These are phyloP conservation scores for Haplographium delicatum DNA, from an alignment of 495 filamentous ascomycete species.

Conservation along the genomic window DNA sequence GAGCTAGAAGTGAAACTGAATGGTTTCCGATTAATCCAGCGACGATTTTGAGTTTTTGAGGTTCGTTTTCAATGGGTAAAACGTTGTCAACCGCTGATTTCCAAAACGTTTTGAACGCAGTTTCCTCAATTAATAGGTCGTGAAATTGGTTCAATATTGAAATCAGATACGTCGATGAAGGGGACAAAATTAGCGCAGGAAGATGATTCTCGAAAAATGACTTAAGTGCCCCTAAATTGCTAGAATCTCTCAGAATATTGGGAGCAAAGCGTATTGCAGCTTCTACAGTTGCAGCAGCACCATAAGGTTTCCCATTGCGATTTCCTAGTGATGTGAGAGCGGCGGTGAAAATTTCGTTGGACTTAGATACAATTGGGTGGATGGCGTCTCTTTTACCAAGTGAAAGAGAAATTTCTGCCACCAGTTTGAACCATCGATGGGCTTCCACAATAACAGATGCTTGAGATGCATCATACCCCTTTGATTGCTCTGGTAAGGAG, in stretches of 20 bases:
- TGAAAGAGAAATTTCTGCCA: slow-evolving; percentile 12
- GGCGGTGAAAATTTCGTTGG: slow-evolving; percentile 36
- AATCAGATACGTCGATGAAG: slow-evolving; percentile 15
- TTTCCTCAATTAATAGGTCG: slow-evolving; percentile 4
- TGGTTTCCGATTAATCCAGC: slow-evolving; percentile 35
- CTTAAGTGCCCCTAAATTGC: slow-evolving; percentile 2
- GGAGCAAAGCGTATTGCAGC: slow-evolving; percentile 29
- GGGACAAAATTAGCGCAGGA: slow-evolving; percentile 12
- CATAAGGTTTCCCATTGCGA: slow-evolving; percentile 79
- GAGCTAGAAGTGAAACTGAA: slow-evolving; percentile 24
- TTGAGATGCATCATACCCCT: slow-evolving; percentile 67
- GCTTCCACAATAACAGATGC: slow-evolving; percentile 53
- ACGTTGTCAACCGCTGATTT: slow-evolving; percentile 4
- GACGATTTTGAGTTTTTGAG: slow-evolving; percentile 24
- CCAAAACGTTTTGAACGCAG: slow-evolving; percentile 10
- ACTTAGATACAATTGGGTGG: background rate
- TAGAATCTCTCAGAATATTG: background rate
- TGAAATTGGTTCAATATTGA: slow-evolving; percentile 9
- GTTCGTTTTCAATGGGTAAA: background rate
- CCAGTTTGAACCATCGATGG: slow-evolving; percentile 49
- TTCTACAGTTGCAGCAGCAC: slow-evolving; percentile 61
- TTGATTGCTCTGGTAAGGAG: slow-evolving; percentile 73
- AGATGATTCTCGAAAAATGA: slow-evolving; percentile 17
- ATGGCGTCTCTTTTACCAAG: background rate
- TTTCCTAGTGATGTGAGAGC: slow-evolving; percentile 45